Conservation (phyloP, 2,329 filamentous ascomycete species). For the Fusarium bulbicola region DNA sequence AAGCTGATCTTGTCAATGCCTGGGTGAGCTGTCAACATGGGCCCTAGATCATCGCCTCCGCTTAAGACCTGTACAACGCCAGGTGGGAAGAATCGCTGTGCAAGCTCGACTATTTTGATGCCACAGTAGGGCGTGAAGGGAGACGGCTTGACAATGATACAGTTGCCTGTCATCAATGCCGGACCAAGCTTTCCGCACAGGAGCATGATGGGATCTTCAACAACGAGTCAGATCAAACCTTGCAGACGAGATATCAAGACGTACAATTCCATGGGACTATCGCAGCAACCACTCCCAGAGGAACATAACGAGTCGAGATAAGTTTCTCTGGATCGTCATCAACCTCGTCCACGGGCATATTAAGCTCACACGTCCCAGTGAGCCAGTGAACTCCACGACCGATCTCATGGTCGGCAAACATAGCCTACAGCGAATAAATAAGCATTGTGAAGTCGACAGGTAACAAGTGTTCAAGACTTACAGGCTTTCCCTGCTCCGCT, state of each 20-base stretch:
- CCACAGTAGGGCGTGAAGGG: slow-evolving; percentile 65
- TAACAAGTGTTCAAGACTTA: background rate
- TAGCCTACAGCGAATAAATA: background rate
- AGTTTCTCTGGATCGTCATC: background rate
- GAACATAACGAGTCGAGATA: background rate
- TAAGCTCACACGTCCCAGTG: background rate
- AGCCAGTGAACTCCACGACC: background rate
- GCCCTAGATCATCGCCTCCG: slow-evolving; percentile 68
- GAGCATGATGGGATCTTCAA: slow-evolving; percentile 2
- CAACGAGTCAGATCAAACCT: background rate
- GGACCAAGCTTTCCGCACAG: background rate
- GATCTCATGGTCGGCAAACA: background rate
- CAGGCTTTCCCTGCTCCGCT: background rate
- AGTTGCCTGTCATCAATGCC: slow-evolving; percentile 61
- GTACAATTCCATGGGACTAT: slow-evolving; percentile 4
- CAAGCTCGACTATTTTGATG: slow-evolving; percentile 68
- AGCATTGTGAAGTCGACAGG: fast-evolving
- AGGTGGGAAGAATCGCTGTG: slow-evolving; percentile 63
- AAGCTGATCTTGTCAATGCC: slow-evolving; percentile 70
- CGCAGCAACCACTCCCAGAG: background rate
- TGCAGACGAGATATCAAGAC: background rate
- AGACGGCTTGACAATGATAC: slow-evolving; percentile 64
- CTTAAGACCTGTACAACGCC: slow-evolving; percentile 70
- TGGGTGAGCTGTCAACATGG: slow-evolving; percentile 64
- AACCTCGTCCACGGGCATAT: background rate